phyloP scores from a whole-genome alignment of 306 rosid species.

The Vigna unguiculata region DNA sequence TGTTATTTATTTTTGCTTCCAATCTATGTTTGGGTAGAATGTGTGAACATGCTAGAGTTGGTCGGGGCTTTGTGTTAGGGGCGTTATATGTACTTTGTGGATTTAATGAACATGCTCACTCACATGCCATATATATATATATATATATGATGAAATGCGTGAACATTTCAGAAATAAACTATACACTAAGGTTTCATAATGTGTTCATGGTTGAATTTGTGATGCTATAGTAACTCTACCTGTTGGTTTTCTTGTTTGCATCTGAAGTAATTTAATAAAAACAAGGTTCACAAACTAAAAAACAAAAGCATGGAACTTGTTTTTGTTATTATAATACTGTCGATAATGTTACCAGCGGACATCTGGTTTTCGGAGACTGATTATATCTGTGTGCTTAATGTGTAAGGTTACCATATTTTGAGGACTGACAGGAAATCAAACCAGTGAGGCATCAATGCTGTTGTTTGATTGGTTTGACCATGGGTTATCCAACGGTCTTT shows the following conservation, averaged over 20 bases:
- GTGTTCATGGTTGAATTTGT: background rate
- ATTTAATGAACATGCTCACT: background rate
- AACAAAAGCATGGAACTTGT: background rate
- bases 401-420: background rate
- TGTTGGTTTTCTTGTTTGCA: background rate
- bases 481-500: background rate
- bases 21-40: background rate
- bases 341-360: background rate
- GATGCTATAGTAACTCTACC: background rate
- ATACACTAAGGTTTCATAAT: background rate
- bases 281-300: background rate
- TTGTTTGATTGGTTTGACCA: background rate
- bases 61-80: background rate
- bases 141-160: background rate
- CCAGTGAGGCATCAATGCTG: background rate
- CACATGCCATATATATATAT: background rate
- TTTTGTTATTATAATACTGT: background rate
- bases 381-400: background rate
- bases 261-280: background rate
- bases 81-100: background rate
- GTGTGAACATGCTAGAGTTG: background rate
- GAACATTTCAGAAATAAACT: background rate
- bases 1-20: background rate
- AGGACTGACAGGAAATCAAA: background rate
- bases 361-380: background rate